Percentiles rank a stretch among this genome's conserved stretches.
Evolutionary conservation across 1,139 yeast species (phyloP).

Genomic region (Suhomyces bribrorum): DNA sequence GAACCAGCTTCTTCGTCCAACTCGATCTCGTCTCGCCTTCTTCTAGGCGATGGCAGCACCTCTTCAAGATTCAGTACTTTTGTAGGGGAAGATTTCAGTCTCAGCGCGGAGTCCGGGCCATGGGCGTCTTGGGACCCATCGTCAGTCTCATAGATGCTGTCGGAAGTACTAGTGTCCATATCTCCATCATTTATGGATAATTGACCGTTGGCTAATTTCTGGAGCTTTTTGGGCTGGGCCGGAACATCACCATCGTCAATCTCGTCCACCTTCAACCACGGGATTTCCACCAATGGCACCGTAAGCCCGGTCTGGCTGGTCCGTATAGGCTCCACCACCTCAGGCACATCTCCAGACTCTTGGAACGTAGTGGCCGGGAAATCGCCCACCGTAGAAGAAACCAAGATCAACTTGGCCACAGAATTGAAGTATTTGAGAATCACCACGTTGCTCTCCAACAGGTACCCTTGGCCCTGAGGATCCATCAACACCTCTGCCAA

Average conservation of each 20-base stretch:
- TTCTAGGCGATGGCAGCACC: slow-evolving; percentile 8
- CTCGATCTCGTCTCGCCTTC: slow-evolving; percentile 8
- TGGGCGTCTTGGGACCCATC: too few species aligned
- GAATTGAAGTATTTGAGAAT: slow-evolving; percentile 34
- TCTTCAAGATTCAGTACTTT: slow-evolving; percentile 10
- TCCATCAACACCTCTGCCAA: slow-evolving; percentile 52
- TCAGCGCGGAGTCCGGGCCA: slow-evolving; percentile 1
- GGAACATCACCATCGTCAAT: slow-evolving; percentile 1
- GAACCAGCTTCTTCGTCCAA: slow-evolving; percentile 1
- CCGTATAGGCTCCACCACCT: slow-evolving; percentile 8
- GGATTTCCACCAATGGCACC: slow-evolving; percentile 39
- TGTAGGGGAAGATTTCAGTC: slow-evolving; percentile 6
- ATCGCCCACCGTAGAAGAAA: slow-evolving; percentile 29
- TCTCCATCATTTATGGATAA: too few species aligned
- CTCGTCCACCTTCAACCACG: slow-evolving; percentile 45
- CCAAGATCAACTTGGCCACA: slow-evolving; percentile 28
- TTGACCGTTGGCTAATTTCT: too few species aligned
- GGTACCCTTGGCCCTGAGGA: slow-evolving; percentile 39
- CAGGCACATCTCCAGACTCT: not conserved
- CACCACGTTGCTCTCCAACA: slow-evolving; percentile 24
- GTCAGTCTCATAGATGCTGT: too few species aligned
- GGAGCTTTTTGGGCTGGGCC: too few species aligned
- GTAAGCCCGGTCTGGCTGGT: slow-evolving; percentile 13
- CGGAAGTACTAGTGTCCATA: too few species aligned
- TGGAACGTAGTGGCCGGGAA: slow-evolving; percentile 23